Conservation (phyloP, 345 rosid genomes). For the Ailanthus altissimus region DNA sequence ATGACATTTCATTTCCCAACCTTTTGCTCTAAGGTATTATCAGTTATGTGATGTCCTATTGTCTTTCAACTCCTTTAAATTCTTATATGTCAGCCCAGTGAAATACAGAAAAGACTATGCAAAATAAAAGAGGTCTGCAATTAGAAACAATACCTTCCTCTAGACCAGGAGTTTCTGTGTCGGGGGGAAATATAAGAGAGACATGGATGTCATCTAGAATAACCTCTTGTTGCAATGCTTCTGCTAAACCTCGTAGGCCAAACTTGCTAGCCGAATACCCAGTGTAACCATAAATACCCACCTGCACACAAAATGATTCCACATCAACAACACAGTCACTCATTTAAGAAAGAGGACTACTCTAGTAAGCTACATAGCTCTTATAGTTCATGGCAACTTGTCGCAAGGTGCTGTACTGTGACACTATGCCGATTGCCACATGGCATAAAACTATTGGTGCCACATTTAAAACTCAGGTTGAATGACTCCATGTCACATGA, state of each 20-base stretch:
- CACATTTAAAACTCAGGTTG: background rate
- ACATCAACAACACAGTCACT: background rate
- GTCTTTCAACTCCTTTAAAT: background rate
- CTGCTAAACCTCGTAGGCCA: slow-evolving; percentile 85
- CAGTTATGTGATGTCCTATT: background rate
- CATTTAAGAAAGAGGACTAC: background rate
- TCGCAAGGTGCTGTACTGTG: background rate
- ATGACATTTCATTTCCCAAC: background rate
- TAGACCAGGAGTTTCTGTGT: slow-evolving; percentile 79
- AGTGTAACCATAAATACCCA: slow-evolving; percentile 85
- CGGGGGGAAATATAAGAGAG: slow-evolving; percentile 80
- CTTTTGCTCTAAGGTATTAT: background rate
- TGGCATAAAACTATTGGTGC: background rate
- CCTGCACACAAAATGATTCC: slow-evolving; percentile 37
- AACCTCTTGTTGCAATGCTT: slow-evolving; percentile 91
- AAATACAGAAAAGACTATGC: background rate
- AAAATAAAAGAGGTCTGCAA: background rate
- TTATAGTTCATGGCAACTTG: background rate
- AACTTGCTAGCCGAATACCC: slow-evolving; percentile 87
- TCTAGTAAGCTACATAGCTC: background rate
- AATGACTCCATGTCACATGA: background rate
- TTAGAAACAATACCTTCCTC: slow-evolving; percentile 52
- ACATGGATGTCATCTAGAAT: slow-evolving; percentile 75
- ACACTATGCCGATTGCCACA: background rate
- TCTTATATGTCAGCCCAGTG: background rate